phyloP scores from a whole-genome alignment of 1,284 basidiomycete species.

The Meira miltonrushii region DNA sequence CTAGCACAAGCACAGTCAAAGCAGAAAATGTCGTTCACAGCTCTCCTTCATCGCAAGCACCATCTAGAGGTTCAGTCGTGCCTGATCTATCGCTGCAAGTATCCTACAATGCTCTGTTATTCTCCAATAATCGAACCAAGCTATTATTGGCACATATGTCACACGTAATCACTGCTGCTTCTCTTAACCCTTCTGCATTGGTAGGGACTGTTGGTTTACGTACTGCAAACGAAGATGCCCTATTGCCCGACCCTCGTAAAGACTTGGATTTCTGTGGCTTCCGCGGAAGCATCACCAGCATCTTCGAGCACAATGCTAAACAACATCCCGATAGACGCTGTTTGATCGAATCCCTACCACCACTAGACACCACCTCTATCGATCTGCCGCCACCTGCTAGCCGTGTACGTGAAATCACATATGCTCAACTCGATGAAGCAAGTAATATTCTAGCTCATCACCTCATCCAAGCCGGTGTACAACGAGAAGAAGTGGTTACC shows the following conservation, averaged over 20 bases:
- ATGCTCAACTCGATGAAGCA: constrained; percentile 74
- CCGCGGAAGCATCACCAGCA: constrained; percentile 88
- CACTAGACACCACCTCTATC: constrained; percentile 77
- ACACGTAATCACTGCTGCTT: constrained; percentile 67
- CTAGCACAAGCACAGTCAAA: constrained; percentile 6
- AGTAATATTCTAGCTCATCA: constrained; percentile 89
- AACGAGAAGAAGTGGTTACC: constrained; percentile 95
- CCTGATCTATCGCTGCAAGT: constrained; percentile 69
- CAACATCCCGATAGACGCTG: constrained; percentile 44
- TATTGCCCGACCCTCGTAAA: constrained; percentile 73
- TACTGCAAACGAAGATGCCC: constrained; percentile 66
- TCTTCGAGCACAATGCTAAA: constrained; percentile 47
- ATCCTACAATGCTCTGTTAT: constrained; percentile 90
- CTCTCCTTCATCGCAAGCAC: constrained; percentile 12
- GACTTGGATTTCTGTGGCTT: constrained; percentile 96
- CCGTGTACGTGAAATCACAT: constrained; percentile 65
- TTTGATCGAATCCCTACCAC: constrained; percentile 59
- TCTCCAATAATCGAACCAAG: constrained; percentile 72
- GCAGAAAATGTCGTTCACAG: not conserved
- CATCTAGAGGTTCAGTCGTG: constrained; percentile 55
- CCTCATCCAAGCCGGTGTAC: constrained; percentile 74
- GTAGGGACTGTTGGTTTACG: constrained; percentile 45
- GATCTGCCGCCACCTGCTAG: constrained; percentile 59
- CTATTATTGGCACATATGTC: constrained; percentile 81
- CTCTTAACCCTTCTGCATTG: constrained; percentile 57